phyloP scores from a whole-genome alignment of 768 basidiomycete genomes.

The Tubosaeta sp. region DNA sequence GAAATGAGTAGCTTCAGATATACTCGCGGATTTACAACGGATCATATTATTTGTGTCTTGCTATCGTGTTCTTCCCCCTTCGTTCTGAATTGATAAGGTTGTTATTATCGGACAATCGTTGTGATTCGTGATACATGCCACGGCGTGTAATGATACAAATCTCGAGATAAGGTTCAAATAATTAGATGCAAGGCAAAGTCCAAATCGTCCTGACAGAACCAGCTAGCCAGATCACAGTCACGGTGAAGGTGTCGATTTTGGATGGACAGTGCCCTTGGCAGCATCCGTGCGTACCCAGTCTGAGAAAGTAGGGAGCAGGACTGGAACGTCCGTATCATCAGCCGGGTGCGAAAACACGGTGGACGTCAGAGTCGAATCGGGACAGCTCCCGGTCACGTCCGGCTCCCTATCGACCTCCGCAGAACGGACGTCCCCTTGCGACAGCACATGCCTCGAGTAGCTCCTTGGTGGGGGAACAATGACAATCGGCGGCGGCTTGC shows the following conservation, averaged over 20 bases:
- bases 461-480: slow-evolving; percentile 33
- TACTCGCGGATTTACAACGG: slow-evolving; percentile 6
- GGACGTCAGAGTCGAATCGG: slow-evolving; percentile 12
- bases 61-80: slow-evolving; percentile 1
- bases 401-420: slow-evolving; percentile 26
- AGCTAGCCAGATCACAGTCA: slow-evolving; percentile 8
- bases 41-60: slow-evolving; percentile 10
- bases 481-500: slow-evolving; percentile 16
- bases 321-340: slow-evolving; percentile 50
- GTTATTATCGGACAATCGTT: slow-evolving; percentile 7
- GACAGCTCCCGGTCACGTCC: slow-evolving; percentile 25
- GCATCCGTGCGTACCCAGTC: slow-evolving; percentile 51
- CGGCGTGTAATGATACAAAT: background rate
- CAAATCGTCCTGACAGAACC: background rate
- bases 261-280: slow-evolving; percentile 23
- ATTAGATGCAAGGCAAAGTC: background rate
- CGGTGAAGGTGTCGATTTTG: slow-evolving; percentile 11
- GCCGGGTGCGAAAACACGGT: slow-evolving; percentile 39
- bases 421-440: slow-evolving; percentile 31
- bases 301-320: slow-evolving; percentile 47
- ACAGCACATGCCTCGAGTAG: slow-evolving; percentile 19
- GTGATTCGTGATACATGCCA: slow-evolving; percentile 13
- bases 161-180: background rate
- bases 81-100: slow-evolving; percentile 9
- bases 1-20: slow-evolving; percentile 9